Percentiles rank a stretch among this genome's conserved stretches.
Conservation (phyloP, 306 rosid species). For the Dalbergia cultrata region DNA sequence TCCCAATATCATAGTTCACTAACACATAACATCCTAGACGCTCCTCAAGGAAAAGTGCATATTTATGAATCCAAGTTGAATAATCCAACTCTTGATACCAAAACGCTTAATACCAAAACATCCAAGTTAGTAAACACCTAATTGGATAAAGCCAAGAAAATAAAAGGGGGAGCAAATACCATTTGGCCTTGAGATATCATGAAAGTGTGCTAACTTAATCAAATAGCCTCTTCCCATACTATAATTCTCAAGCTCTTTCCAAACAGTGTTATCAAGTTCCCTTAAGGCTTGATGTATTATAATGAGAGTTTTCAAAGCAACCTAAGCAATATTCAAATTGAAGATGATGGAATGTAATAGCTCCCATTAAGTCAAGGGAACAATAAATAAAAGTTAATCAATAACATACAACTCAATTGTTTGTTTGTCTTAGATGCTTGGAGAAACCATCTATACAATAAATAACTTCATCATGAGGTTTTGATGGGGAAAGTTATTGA, state of each 20-base stretch:
- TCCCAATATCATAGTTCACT: slow-evolving; percentile 71
- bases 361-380: not conserved
- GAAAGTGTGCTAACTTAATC: slow-evolving; percentile 72
- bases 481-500: slow-evolving; percentile 76
- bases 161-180: slow-evolving; percentile 54
- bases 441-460: slow-evolving; percentile 79
- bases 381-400: not conserved
- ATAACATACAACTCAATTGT: slow-evolving; percentile 80
- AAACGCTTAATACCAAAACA: slow-evolving; percentile 44
- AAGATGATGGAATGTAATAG: slow-evolving; percentile 6
- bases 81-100: slow-evolving; percentile 71
- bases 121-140: slow-evolving; percentile 29
- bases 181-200: slow-evolving; percentile 66
- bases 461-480: slow-evolving; percentile 80
- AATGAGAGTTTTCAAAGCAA: slow-evolving; percentile 74
- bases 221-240: slow-evolving; percentile 65
- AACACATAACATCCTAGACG: slow-evolving; percentile 74
- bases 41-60: slow-evolving; percentile 80
- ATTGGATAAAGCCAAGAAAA: not conserved
- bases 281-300: slow-evolving; percentile 90
- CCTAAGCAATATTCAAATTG: slow-evolving; percentile 55
- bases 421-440: slow-evolving; percentile 68
- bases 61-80: slow-evolving; percentile 78
- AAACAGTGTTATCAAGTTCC: slow-evolving; percentile 87
- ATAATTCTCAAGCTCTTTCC: slow-evolving; percentile 70